phyloP scores from a whole-genome alignment of 2,329 filamentous ascomycete species.

The Stagonosporopsis vannaccii region DNA sequence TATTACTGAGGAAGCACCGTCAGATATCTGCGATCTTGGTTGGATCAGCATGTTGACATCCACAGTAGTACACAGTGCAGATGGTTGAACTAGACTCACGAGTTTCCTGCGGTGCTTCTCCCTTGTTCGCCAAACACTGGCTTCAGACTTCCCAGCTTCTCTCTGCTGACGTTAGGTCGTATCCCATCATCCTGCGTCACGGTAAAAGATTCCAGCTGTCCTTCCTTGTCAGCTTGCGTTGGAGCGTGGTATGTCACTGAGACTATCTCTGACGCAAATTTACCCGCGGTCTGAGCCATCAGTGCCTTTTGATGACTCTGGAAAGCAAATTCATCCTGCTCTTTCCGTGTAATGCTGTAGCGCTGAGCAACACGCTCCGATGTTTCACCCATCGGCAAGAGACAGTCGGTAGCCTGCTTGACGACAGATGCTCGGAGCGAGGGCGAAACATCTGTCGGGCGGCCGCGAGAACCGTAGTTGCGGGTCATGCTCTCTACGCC shows the following conservation, averaged over 20 bases:
- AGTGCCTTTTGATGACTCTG: slow-evolving; percentile 89
- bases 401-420: slow-evolving; percentile 83
- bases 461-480: slow-evolving; percentile 82
- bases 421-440: slow-evolving; percentile 74
- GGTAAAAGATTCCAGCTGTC: slow-evolving; percentile 76
- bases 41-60: slow-evolving; percentile 30
- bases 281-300: slow-evolving; percentile 84
- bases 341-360: slow-evolving; percentile 79
- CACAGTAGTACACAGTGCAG: neutral
- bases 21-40: slow-evolving; percentile 84
- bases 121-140: slow-evolving; percentile 91
- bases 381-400: slow-evolving; percentile 98
- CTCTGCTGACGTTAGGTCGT: slow-evolving; percentile 84
- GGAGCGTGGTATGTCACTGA: slow-evolving; percentile 83
- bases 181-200: slow-evolving; percentile 89
- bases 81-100: neutral
- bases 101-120: slow-evolving; percentile 87
- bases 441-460: slow-evolving; percentile 74
- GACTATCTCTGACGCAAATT: slow-evolving; percentile 91
- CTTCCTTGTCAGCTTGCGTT: slow-evolving; percentile 72
- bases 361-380: slow-evolving; percentile 93
- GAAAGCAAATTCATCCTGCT: slow-evolving; percentile 84
- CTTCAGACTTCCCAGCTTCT: slow-evolving; percentile 81
- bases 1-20: slow-evolving; percentile 87
- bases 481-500: slow-evolving; percentile 90